Conservation (phyloP, 148 eudicot species). For the Fagopyrum homotropicum region DNA sequence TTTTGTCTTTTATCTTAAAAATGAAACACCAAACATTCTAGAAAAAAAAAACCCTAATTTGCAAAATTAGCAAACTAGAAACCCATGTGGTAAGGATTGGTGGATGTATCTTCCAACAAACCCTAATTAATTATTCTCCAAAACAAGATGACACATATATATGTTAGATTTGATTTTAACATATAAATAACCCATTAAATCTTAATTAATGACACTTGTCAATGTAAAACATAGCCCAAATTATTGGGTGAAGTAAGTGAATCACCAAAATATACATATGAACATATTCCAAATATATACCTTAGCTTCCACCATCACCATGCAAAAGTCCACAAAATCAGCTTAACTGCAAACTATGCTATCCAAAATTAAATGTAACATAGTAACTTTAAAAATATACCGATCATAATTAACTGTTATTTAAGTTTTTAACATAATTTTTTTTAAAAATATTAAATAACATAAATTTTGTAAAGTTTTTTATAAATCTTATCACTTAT, state of each 20-base stretch:
- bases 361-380: too few species aligned
- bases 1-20: too few species aligned
- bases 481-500: too few species aligned
- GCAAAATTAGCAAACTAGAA: background rate
- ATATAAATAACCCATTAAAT: background rate
- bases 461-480: too few species aligned
- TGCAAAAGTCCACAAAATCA: background rate
- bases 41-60: background rate
- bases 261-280: conserved; percentile 7
- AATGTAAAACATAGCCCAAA: background rate
- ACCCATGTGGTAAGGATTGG: background rate
- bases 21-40: background rate
- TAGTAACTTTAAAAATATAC: too few species aligned
- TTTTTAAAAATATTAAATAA: too few species aligned
- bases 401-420: too few species aligned
- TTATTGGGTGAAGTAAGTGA: conserved; percentile 6
- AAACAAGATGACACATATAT: background rate
- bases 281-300: background rate
- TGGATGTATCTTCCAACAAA: background rate
- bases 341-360: background rate
- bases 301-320: background rate
- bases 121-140: background rate
- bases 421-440: too few species aligned
- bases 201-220: background rate
- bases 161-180: too few species aligned